Evolutionary conservation across 148 eudicot species (phyloP), one percentile per base, ranked within the genome.

Genomic region (Rhododendron ovatum): DNA sequence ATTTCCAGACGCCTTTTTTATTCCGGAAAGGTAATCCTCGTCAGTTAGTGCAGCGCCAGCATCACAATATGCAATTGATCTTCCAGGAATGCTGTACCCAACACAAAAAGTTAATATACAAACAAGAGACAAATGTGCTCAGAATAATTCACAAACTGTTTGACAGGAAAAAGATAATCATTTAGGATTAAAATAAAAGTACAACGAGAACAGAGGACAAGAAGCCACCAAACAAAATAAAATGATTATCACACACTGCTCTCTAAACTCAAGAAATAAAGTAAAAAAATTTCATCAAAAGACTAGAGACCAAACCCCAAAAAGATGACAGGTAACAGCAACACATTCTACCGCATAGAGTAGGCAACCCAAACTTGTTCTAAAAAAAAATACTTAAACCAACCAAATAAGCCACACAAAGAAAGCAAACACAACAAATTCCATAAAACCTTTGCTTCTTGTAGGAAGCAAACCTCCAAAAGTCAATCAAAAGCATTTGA

Each of bases 31-130:
- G 86, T 86, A 86, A 87, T 92, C 95, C 79, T 92, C 98, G 87
- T 91, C 98, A 88, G 30, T 85, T 86, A 92, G 82, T 78, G 92
- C 85, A 14, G 90, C 73, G 33, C 94, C 95, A 89, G 98, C 93
- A 91, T 97, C 99, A 75, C 98, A 94, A 83, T 94, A 86, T 43
- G 98, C 95, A 87, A 95, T 50, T 84, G 86, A 75, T 24, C 86
- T 84, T 26, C 86, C 89, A 53, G 89, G 50, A 85, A 85, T 88
- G 85, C 99, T 94, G 95, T 85, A 71, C 10, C 85, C 5, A 26
- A 83, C 22, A 83, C 9, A 78, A 84, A 45, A 75, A 59, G 80
- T 75, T 10, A 87, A 76, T 50, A 37, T 26, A 80, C 7, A 53
- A 50, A 77, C 78, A 22, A 63, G 50, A 33, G 50, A 73, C 14